Base-by-base conservation (phyloP, 2,329 filamentous ascomycete genomes). In the Colletotrichum sp. region DNA sequence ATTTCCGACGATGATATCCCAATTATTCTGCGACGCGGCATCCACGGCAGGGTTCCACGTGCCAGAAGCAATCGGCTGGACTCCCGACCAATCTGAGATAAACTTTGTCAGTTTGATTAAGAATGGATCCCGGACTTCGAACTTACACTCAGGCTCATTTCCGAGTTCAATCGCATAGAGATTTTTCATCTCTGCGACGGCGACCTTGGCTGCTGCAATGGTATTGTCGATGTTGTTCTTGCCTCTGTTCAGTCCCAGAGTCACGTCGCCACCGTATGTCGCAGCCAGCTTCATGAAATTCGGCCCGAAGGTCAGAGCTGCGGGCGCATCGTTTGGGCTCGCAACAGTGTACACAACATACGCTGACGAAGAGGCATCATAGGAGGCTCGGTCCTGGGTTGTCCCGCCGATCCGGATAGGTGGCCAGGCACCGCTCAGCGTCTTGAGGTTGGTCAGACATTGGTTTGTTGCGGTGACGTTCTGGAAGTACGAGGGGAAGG, bases 371-470 rank as follows among this genome's bases (percentile, higher is more conserved):
- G 82, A 79, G 2, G 89, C 78, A 79, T 91, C 87, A 77, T 88
- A 91, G 4, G 83, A 86, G 2, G 90, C 90, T 6, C 90, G 87
- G 78, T 91, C 90, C 84, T 91, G 89, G 1, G 90, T 91, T 1
- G 90, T 92, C 3, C 90, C 90, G n/a, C 90, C 90, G 70, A 92
- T 90, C 67, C 90, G 84, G 62, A 91, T 86, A 0, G 89, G 89
- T 9, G 90, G 89, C 87, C 87, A 90, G 13, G 82, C 84, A 3
- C 89, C 90, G 0, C 86, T 88, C 64, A 91, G 75, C 15, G 86
- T 83, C 76, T 87, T 86, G 78, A 90, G 86, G 78, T 91, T 91
- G 28, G 86, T 80, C 8, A 92, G 82, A 76, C 90, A 92, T 78
- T 87, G 86, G 0, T 81, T 84, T 0, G 89, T 91, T 2, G 88